These are phyloP conservation scores for Paraconiothyrium brasiliense DNA, from an alignment of 2,329 filamentous ascomycete genomes.

Conservation along the genomic window DNA sequence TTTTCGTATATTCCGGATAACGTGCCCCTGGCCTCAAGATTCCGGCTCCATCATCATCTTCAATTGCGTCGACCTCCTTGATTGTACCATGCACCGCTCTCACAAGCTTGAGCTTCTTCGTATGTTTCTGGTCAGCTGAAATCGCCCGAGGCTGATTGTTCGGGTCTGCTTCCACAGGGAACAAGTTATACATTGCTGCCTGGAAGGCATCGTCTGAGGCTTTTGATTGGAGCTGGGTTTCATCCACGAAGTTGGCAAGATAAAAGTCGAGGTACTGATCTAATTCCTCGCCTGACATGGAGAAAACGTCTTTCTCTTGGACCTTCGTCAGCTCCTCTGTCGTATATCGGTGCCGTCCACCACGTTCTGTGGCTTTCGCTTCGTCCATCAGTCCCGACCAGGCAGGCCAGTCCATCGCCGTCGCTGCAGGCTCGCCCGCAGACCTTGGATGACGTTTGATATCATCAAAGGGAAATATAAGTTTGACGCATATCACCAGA, in stretches of 20 bases:
- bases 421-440: constrained; percentile 64
- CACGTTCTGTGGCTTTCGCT: constrained; percentile 14
- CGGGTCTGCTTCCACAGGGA: constrained; percentile 41
- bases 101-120: constrained; percentile 48
- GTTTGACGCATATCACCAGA: constrained; percentile 78
- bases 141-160: constrained; percentile 6
- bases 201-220: constrained; percentile 52
- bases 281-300: constrained; percentile 69
- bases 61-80: constrained; percentile 50
- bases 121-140: constrained; percentile 39
- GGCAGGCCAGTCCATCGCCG: constrained; percentile 74
- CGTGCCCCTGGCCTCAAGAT: constrained; percentile 57
- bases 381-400: constrained; percentile 63
- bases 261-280: constrained; percentile 86
- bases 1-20: constrained; percentile 61
- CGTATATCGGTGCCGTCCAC: constrained; percentile 31
- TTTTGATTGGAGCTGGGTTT: constrained; percentile 49
- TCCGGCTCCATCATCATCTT: constrained; percentile 42
- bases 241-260: constrained; percentile 67
- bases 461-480: constrained; percentile 78
- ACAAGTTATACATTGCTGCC: constrained; percentile 53
- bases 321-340: constrained; percentile 62
- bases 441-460: constrained; percentile 61
- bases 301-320: constrained; percentile 69
- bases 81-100: constrained; percentile 55